These are phyloP conservation scores for Melastoma malabathricum DNA, from an alignment of 345 rosid species.

Conservation along the genomic window DNA sequence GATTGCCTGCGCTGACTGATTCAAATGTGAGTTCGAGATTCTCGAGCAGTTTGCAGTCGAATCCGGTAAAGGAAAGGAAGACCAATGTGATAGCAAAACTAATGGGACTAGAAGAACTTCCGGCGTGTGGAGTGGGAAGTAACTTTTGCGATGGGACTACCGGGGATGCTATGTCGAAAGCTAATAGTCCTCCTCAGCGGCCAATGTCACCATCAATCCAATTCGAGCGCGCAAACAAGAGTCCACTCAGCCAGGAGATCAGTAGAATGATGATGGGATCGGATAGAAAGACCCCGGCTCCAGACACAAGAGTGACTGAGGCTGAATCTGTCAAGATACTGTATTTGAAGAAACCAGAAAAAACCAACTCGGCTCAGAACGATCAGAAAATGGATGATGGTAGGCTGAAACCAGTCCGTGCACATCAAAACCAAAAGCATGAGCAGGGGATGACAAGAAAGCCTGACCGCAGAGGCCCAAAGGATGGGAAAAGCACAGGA, in stretches of 20 bases:
- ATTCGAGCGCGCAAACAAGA: no score
- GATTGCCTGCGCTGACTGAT: conserved; percentile 34
- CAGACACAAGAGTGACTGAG: no score
- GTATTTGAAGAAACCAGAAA: conserved; percentile 19
- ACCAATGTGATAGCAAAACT: conserved; percentile 77
- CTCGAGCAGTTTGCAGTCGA: conserved; percentile 20
- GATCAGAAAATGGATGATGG: conserved; percentile 5
- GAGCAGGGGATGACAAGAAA: conserved; percentile 21
- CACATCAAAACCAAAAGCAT: conserved; percentile 15
- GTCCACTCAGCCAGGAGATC: no score
- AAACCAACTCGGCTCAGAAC: conserved; percentile 5
- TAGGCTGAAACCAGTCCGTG: conserved; percentile 14
- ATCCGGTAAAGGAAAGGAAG: conserved; percentile 51
- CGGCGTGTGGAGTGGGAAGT: conserved; percentile 20
- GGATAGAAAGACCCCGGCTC: no score
- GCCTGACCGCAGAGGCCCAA: conserved; percentile 1
- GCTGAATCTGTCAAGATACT: conserved; percentile 12
- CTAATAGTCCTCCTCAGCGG: no score
- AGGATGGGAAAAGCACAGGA: background rate
- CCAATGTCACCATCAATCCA: no score
- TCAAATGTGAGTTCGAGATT: conserved; percentile 19
- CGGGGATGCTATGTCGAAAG: no score
- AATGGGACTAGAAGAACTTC: conserved; percentile 74
- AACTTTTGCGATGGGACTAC: no score
- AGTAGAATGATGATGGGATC: no score